Evolutionary conservation across 1,284 basidiomycete species (phyloP), one percentile per base, ranked within the genome.

Genomic region (Ceratobasidium sp.): DNA sequence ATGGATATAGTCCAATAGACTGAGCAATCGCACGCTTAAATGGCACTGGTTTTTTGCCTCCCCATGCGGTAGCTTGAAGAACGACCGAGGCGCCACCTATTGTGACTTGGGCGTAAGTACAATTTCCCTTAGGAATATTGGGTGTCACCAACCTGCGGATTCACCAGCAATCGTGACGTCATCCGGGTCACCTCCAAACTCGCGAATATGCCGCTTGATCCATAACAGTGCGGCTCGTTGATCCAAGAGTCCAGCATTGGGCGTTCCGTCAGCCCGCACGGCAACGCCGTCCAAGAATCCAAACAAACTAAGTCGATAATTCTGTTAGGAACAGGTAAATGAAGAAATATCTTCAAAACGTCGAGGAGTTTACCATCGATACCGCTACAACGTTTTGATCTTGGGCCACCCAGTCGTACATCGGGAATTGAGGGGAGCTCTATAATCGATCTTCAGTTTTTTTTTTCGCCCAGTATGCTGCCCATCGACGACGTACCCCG

Each of bases 211-310:
- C 17, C 71, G 25, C 29, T n/a, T n/a, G n/a, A n/a, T n/a, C n/a
- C n/a, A n/a, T n/a, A n/a, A n/a, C n/a, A n/a, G n/a, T n/a, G n/a
- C 75, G 72, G 81, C 73, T 1, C 83, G 77, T 73, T 90, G 86
- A 76, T 90, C 89, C 35, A 79, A 78, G 73, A 89, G 84, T 0
- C 87, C 87, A 7, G 81, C 85, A 72, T 90, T 88, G 65, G 85
- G 75, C 73, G 86, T 52, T 17, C 55, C 70, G 38, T 80, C 75
- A 0, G 74, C 72, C 2, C 79, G 53, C 64, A 82, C 76, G 6
- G 73, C 80, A 0, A 82, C 80, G 5, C 78, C 75, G 2, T 82
- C 75, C 35, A 85, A 79, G 77, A 86, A 87, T 29, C 86, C 86
- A 60, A 87, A 81, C 1, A 84, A 78, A 56, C 80, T 80, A 35